Evolutionary conservation across 176 grass and related monocot genomes (phyloP).

Genomic region (Poa pratensis): DNA sequence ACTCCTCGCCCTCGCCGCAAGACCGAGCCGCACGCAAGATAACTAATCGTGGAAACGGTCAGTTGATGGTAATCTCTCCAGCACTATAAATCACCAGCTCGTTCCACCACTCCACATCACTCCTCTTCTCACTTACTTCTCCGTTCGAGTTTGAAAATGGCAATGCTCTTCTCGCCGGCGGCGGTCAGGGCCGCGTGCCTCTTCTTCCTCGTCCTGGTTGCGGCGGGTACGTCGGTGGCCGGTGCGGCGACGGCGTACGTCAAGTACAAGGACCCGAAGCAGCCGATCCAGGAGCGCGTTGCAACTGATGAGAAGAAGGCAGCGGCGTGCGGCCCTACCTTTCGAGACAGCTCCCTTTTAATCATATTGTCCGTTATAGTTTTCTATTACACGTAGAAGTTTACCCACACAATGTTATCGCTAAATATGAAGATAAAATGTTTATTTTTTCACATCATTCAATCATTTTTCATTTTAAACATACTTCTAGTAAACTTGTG

Average conservation of each 20-base stretch:
- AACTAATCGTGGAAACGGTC: neutral
- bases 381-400: neutral
- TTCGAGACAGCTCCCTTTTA: no score
- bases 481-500: no score
- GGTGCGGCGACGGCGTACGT: slow-evolving; percentile 38
- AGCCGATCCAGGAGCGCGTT: slow-evolving; percentile 58
- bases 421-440: neutral
- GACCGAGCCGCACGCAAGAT: neutral
- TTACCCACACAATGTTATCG: neutral
- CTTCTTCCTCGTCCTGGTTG: slow-evolving; percentile 22
- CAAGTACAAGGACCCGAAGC: slow-evolving; percentile 73
- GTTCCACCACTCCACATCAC: neutral
- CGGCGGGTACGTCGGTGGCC: neutral
- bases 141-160: neutral
- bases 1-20: neutral
- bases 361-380: neutral
- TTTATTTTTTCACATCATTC: neutral
- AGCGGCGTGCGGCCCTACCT: no score
- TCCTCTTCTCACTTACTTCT: neutral
- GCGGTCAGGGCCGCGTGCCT: neutral
- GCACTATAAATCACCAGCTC: slow-evolving; percentile 18
- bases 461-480: neutral
- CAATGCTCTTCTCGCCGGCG: neutral
- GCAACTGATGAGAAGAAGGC: no score
- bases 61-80: neutral